Evolutionary conservation across 129 eudicot species (phyloP).

Genomic region (carrot (Daucus carota)): DH1_v3.0 NC_030386.2:40425501-40426000

Average conservation of each 20-base stretch:
- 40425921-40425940: slow-evolving; percentile 28
- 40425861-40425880: neutral
- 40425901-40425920: neutral
- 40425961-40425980: slow-evolving; percentile 54
- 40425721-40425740: no score
- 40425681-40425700: no score
- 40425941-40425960: slow-evolving; percentile 40
- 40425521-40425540: neutral
- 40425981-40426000: slow-evolving; percentile 55
- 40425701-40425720: no score
- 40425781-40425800: neutral
- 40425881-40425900: neutral
- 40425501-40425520: neutral
- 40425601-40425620: neutral
- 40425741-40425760: neutral
- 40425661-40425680: no score
- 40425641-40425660: no score
- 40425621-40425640: no score
- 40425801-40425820: no score
- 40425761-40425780: neutral
- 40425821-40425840: neutral
- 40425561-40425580: neutral
- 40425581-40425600: neutral
- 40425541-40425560: neutral
- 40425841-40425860: neutral